Evolutionary conservation across 495 filamentous ascomycete genomes (phyloP).

Genomic region (Delitschia confertaspora): DNA sequence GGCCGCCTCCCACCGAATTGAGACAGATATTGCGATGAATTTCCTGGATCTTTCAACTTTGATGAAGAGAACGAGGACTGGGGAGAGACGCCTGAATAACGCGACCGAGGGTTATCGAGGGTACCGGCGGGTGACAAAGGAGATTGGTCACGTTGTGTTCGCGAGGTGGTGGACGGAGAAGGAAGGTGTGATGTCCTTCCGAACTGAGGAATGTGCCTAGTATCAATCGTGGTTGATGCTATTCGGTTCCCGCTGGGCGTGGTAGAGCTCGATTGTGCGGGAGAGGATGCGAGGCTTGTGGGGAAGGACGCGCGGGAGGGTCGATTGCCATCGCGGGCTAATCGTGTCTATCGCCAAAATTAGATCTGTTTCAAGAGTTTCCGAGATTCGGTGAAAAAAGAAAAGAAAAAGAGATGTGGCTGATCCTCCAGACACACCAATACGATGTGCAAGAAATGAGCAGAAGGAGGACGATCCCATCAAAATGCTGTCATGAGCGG

Average conservation of each 20-base stretch:
- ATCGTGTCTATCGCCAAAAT: conserved; percentile 30
- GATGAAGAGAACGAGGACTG: conserved; percentile 15
- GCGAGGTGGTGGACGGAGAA: conserved; percentile 3
- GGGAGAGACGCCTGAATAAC: conserved; percentile 15
- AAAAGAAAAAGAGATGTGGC: neutral
- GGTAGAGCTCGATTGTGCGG: conserved; percentile 7
- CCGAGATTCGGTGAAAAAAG: too few species aligned
- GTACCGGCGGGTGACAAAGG: conserved; percentile 17
- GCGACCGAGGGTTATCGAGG: conserved; percentile 17
- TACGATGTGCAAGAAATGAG: neutral
- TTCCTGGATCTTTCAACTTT: conserved; percentile 15
- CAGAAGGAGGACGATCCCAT: too few species aligned
- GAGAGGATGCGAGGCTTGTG: conserved; percentile 14
- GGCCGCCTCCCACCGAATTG: conserved; percentile 40
- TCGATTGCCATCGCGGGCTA: conserved; percentile 22
- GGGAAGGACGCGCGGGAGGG: conserved; percentile 31
- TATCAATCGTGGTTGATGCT: conserved; percentile 15
- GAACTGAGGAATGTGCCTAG: conserved; percentile 3
- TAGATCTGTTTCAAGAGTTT: too few species aligned
- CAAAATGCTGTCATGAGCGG: too few species aligned
- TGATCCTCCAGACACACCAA: neutral
- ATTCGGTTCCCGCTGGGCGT: conserved; percentile 16
- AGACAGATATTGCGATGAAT: conserved; percentile 40
- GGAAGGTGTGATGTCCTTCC: conserved; percentile 16
- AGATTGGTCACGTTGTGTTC: conserved; percentile 20